Base-by-base conservation (phyloP, 768 basidiomycete genomes). In the Podaxis rugospora region DNA sequence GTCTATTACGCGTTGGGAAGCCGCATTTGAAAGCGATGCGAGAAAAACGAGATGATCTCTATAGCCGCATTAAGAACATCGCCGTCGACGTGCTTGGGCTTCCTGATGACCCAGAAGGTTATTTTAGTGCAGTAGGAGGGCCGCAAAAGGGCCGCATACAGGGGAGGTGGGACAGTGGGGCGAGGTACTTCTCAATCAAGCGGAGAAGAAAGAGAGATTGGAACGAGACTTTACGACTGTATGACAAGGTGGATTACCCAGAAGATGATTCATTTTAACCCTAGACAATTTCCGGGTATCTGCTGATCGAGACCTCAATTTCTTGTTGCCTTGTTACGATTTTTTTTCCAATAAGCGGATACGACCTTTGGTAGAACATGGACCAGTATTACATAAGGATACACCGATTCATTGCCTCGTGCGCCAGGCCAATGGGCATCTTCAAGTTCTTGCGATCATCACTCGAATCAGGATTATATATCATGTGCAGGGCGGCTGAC, bases 131-230 rank as follows among this genome's bases (percentile, higher is more conserved):
- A 56, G 74, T 71, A 3, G 88, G 89, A 2, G 87, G 83, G 28
- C 76, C 69, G 69, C 83, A 92, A 68, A 92, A 92, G 71, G 90
- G 91, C 0, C 78, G 89, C 27, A 84, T 90, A 46, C 72, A 78
- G 61, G 83, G 84, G 11, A 67, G 69, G 5, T 91, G 90, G 92
- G 89, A 89, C 63, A 86, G 88, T 62, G 78, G 80, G 28, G 76
- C 84, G 40, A 80, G 85, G 65, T 94, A 93, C 68, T 94, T 94
- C 69, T 93, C 92, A 18, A 77, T 94, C 59, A 82, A 81, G 61
- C 76, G 92, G 63, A 75, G 92, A 67, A 77, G 92, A 64, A 94
- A 94, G 73, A 82, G 91, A 64, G 93, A 94, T 66, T 94, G 93
- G 92, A 92, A 92, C 66, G 92, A 94, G 74, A 92, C 88, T 4